Conservation (phyloP, 2,329 filamentous ascomycete genomes). For the Dryadomyces quercus-mongolicae region DNA sequence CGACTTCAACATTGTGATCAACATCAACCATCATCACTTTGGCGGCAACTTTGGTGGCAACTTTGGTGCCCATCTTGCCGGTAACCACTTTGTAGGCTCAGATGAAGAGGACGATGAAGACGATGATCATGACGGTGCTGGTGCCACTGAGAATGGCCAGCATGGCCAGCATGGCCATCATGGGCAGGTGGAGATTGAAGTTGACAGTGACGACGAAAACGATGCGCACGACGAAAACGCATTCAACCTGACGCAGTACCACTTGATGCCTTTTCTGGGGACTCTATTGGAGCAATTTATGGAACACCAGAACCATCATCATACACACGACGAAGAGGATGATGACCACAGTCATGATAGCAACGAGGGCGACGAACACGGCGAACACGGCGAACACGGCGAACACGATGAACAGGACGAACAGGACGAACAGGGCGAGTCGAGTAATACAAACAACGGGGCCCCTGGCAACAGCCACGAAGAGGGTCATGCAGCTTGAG, state of each 20-base stretch:
- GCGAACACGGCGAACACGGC: not conserved
- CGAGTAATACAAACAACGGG: not conserved
- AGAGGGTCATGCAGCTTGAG: not conserved
- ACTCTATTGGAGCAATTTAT: not conserved
- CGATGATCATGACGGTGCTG: slow-evolving; percentile 2
- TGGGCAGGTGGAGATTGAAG: slow-evolving; percentile 6
- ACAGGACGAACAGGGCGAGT: not conserved
- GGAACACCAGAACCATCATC: not conserved
- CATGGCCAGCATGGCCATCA: no score
- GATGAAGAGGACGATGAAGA: slow-evolving; percentile 2
- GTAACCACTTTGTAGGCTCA: not conserved
- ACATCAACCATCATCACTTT: slow-evolving; percentile 4
- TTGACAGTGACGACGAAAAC: slow-evolving; percentile 10
- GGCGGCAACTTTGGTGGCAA: not conserved
- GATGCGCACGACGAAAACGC: slow-evolving; percentile 12
- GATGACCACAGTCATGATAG: not conserved
- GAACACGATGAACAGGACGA: not conserved
- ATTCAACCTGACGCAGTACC: not conserved
- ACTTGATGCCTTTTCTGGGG: not conserved
- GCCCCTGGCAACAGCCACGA: not conserved
- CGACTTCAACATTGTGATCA: slow-evolving; percentile 6
- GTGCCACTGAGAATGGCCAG: slow-evolving; percentile 8
- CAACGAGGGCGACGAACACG: not conserved
- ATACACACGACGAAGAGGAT: not conserved
- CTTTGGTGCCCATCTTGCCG: not conserved